A percentile compares a stretch with the other conserved stretches of the same genome.
phyloP scores from a whole-genome alignment of 2,329 filamentous ascomycete species.

The Sporothrix brasiliensis region DNA sequence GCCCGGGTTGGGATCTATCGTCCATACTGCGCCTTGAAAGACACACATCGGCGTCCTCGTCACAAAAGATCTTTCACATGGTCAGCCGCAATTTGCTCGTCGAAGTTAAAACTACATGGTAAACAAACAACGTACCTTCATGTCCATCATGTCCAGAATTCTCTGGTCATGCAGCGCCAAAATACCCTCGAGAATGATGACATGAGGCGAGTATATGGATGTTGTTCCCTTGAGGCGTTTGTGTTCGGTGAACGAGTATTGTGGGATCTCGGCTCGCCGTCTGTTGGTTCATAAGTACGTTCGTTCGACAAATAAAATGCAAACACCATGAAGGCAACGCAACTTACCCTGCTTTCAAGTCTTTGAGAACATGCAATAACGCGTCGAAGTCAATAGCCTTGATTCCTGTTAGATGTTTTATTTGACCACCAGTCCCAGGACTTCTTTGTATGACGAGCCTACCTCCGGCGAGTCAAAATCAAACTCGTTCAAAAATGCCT shows the following conservation, averaged over 20 bases:
- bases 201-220: conserved; percentile 93
- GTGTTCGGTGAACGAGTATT: conserved; percentile 95
- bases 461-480: conserved; percentile 91
- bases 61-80: conserved; percentile 75
- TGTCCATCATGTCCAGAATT: conserved; percentile 83
- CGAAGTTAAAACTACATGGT: not conserved
- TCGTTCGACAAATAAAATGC: not conserved
- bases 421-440: too few relatives aligned
- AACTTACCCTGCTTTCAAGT: conserved; percentile 87
- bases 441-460: conserved; percentile 36
- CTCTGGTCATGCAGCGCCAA: conserved; percentile 89
- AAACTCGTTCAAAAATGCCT: conserved; percentile 87
- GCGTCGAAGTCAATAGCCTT: conserved; percentile 90
- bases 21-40: conserved; percentile 78
- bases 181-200: conserved; percentile 93
- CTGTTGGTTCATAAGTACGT: conserved; percentile 48
- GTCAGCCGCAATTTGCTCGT: conserved; percentile 7
- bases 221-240: conserved; percentile 77
- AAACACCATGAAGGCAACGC: not conserved
- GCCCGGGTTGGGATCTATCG: conserved; percentile 28
- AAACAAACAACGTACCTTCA: conserved; percentile 64
- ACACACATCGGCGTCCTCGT: conserved; percentile 93
- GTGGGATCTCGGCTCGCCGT: conserved; percentile 84
- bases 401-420: not conserved
- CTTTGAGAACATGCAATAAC: conserved; percentile 74